These are phyloP conservation scores for Atractiella rhizophila DNA, from an alignment of 768 basidiomycete species.

Conservation along the genomic window DNA sequence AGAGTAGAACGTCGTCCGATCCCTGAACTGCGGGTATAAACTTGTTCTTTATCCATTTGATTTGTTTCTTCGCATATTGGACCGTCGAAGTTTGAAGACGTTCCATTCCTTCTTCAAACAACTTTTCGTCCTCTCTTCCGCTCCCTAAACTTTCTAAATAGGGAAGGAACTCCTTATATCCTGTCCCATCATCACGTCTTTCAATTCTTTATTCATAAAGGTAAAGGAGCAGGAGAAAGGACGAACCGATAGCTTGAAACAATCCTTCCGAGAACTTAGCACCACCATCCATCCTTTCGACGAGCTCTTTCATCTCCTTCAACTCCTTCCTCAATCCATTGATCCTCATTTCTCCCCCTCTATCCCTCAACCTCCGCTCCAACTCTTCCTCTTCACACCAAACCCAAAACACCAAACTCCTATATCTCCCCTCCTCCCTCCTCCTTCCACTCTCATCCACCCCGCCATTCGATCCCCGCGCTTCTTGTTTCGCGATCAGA, in stretches of 20 bases:
- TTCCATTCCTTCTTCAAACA: slow-evolving; percentile 36
- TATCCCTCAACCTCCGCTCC: slow-evolving; percentile 40
- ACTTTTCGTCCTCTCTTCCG: slow-evolving; percentile 20
- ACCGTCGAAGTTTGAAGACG: slow-evolving; percentile 65
- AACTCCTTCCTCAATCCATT: slow-evolving; percentile 69
- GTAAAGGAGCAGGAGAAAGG: neutral
- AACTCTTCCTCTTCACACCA: slow-evolving; percentile 43
- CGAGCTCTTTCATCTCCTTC: slow-evolving; percentile 36
- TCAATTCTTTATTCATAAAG: too few relatives aligned
- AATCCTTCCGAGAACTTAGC: slow-evolving; percentile 58
- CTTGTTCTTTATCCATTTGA: slow-evolving; percentile 79
- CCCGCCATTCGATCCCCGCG: slow-evolving; percentile 7
- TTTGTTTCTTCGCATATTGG: slow-evolving; percentile 73
- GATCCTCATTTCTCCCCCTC: slow-evolving; percentile 74
- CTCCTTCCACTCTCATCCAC: neutral
- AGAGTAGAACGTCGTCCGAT: slow-evolving; percentile 21
- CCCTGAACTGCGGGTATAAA: slow-evolving; percentile 33
- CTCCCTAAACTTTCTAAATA: slow-evolving; percentile 27
- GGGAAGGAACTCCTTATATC: slow-evolving; percentile 68
- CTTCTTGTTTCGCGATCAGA: slow-evolving; percentile 29
- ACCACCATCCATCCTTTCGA: slow-evolving; percentile 10
- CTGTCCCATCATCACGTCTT: slow-evolving; percentile 24
- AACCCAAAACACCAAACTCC: slow-evolving; percentile 72
- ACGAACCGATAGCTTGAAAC: slow-evolving; percentile 71
- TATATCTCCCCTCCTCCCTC: slow-evolving; percentile 32